Base-by-base conservation (phyloP, 192 early-diverging fungal genomes). In the Dispira simplex region DNA sequence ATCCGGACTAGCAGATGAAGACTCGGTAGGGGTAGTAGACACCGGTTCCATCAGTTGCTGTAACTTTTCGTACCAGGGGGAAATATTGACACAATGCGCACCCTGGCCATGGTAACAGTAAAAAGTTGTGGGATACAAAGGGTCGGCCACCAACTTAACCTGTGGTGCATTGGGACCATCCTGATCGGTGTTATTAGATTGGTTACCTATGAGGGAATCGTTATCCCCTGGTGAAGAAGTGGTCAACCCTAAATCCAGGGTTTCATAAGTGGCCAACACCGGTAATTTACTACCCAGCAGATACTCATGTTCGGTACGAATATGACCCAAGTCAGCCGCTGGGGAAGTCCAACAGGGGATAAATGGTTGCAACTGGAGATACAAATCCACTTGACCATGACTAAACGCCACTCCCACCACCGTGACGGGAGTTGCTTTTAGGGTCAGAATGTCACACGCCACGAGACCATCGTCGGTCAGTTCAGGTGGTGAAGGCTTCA, bases 91-190 rank as follows among this genome's bases (percentile, higher is more conserved):
- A 13, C 77, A 75, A 67, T 90, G 85, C 2, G 80, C 83, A 48
- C 89, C 90, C 48, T 73, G 73, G 23, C 76, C 67, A 62, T 92
- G 89, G 45, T 86, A 81, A 8, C 80, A 71, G 62, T 84, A 92
- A 54, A 86, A 83, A 18, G 77, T 77, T 26, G 83, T 74, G 28
- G 75, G 67, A 48, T 83, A 84, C 51, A 79, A 68, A 10, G 81
- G 67, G 63, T 92, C 89, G 0, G 67, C 63, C 3, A 80, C 64
- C 44, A 92, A 65, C 28, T 68, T 67, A 43, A 83, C 77, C n/a
- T 71, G 69, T 46, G 28, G 46, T 14, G 46, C 16, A 46, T 16
- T 23, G 51, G 56, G 10, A 27, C 48, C 2, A 18, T 43, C 46
- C 32, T n/a, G 46, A 46, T 27, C 5, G 23, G 39, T 14, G n/a